These are phyloP conservation scores for Akanthomyces muscarius DNA, from an alignment of 2,329 filamentous ascomycete species.

Conservation along the genomic window DNA sequence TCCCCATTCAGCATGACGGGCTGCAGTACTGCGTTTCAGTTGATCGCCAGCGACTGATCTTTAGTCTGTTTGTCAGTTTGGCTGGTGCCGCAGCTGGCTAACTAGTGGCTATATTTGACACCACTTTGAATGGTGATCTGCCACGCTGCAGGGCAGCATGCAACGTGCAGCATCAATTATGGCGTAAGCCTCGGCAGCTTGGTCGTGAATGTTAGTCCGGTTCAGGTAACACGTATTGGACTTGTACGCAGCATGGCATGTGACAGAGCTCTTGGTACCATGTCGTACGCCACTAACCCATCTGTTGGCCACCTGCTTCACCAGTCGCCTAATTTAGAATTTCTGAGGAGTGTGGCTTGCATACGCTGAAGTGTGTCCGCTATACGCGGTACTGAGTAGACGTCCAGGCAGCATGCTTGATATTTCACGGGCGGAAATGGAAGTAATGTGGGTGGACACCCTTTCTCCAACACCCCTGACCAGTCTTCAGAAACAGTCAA, in stretches of 20 bases:
- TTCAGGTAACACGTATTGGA: not conserved
- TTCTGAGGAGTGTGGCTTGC: not conserved
- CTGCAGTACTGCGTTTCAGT: not conserved
- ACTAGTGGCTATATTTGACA: not conserved
- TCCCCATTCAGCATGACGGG: not conserved
- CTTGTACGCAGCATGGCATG: not conserved
- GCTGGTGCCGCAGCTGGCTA: not conserved
- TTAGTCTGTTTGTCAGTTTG: not conserved
- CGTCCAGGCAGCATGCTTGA: not conserved
- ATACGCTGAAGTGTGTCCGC: not conserved
- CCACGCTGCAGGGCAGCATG: not conserved
- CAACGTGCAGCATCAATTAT: not conserved
- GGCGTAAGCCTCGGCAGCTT: slow-evolving; percentile 6
- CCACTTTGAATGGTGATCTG: not conserved
- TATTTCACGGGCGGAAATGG: not conserved
- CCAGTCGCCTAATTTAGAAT: not conserved
- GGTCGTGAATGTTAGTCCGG: not conserved
- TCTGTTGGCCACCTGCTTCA: not conserved
- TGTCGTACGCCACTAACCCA: not conserved
- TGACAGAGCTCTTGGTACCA: not conserved
- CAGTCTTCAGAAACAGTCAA: not conserved
- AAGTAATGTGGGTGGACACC: not conserved
- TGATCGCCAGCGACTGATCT: not conserved
- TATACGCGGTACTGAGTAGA: too few relatives aligned
- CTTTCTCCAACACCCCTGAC: not conserved